These are phyloP conservation scores for Penicillium sp. DNA, from an alignment of 2,329 filamentous ascomycete genomes.

Conservation along the genomic window DNA sequence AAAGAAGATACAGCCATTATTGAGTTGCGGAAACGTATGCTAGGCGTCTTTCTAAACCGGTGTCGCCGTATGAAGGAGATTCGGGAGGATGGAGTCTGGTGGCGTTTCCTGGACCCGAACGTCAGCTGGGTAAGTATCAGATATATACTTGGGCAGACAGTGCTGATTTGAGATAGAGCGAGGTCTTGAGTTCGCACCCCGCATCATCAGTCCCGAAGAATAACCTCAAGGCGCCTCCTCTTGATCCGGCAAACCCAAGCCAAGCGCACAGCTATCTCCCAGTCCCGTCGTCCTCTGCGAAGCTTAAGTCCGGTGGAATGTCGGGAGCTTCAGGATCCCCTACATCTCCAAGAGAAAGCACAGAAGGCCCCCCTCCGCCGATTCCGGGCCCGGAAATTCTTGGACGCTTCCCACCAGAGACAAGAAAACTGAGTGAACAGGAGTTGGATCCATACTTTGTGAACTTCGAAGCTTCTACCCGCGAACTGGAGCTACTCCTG, in stretches of 20 bases:
- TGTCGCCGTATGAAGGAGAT: conserved; percentile 92
- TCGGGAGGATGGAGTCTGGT: conserved; percentile 91
- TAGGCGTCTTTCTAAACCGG: conserved; percentile 90
- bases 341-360: conserved; percentile 50
- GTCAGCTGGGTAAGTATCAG: conserved; percentile 80
- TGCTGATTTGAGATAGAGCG: conserved; percentile 60
- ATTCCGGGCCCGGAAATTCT: conserved; percentile 65
- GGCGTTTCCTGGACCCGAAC: conserved; percentile 96
- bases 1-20: conserved; percentile 98
- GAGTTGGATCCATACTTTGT: conserved; percentile 96
- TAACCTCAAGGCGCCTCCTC: conserved; percentile 88
- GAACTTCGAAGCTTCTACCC: conserved; percentile 86
- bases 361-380: conserved; percentile 58
- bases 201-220: conserved; percentile 91
- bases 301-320: conserved; percentile 65
- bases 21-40: conserved; percentile 93
- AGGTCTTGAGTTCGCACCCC: conserved; percentile 91
- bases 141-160: not conserved
- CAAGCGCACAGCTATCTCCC: conserved; percentile 85
- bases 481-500: conserved; percentile 83
- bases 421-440: conserved; percentile 75
- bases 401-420: conserved; percentile 78
- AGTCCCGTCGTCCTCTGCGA: conserved; percentile 80
- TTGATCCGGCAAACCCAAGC: conserved; percentile 90
- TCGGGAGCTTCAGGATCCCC: conserved; percentile 47